Percentiles rank a stretch among this genome's conserved stretches.
phyloP scores from a whole-genome alignment of 305 asterid species.

The Fraxinus baroniana region DNA sequence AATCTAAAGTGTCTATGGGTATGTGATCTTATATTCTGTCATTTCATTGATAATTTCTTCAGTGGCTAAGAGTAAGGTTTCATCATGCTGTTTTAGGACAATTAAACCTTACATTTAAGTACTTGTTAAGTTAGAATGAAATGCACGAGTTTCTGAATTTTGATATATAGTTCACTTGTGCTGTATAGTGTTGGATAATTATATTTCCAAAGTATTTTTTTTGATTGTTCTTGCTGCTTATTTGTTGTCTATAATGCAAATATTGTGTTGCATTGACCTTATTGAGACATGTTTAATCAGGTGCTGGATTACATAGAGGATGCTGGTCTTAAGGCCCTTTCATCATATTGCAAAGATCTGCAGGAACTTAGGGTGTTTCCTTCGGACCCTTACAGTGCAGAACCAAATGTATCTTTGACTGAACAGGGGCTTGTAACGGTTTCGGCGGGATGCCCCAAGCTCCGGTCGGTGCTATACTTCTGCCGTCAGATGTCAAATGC shows the following conservation, averaged over 20 bases:
- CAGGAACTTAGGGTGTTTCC: conserved; percentile 91
- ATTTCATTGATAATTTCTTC: neutral
- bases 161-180: neutral
- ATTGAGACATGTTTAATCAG: neutral
- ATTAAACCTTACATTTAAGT: neutral
- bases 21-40: conserved; percentile 28
- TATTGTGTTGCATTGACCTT: neutral
- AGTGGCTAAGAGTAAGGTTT: neutral
- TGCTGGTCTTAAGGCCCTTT: conserved; percentile 68
- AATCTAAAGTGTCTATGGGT: conserved; percentile 85
- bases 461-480: conserved; percentile 81
- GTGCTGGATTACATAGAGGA: conserved; percentile 87
- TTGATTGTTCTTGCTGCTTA: neutral
- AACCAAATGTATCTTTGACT: conserved; percentile 69
- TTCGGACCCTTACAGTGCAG: conserved; percentile 81
- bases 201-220: neutral
- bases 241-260: neutral
- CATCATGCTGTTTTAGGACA: neutral
- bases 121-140: neutral
- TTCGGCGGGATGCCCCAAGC: conserved; percentile 91
- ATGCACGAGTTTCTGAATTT: neutral
- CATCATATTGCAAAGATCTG: conserved; percentile 76
- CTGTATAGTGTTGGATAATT: neutral
- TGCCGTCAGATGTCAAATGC: conserved; percentile 95
- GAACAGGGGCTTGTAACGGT: conserved; percentile 89